Evolutionary conservation across 140 eudicot species (phyloP).

Genomic region (Cichorium intybus): DNA sequence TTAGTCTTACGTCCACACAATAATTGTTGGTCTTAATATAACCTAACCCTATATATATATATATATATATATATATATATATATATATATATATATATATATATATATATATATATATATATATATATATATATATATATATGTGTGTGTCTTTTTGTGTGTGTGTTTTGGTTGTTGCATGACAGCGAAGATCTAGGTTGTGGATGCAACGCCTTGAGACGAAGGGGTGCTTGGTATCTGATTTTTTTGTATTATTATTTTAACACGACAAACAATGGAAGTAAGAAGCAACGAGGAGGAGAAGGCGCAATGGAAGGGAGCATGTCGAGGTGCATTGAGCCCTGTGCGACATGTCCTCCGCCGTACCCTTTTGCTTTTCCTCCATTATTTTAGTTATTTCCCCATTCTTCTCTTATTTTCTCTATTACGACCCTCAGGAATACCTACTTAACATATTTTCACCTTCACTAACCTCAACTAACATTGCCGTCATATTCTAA

Average conservation of each 20-base stretch:
- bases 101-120: too few species aligned
- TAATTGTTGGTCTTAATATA: too few species aligned
- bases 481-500: background rate
- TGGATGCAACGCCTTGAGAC: too few species aligned
- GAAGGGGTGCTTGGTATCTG: background rate
- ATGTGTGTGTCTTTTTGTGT: too few species aligned
- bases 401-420: background rate
- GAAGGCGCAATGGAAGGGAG: conserved; percentile 1
- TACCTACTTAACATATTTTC: background rate
- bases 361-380: conserved; percentile 21
- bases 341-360: conserved; percentile 31
- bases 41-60: too few species aligned
- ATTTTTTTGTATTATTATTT: background rate
- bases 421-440: background rate
- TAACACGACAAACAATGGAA: background rate
- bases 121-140: too few species aligned
- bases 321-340: conserved; percentile 29
- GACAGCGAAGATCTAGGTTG: conserved; percentile 6
- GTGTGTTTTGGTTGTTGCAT: too few species aligned
- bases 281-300: background rate
- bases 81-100: too few species aligned
- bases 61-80: too few species aligned
- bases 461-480: background rate
- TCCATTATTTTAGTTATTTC: background rate
- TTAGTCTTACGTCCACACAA: too few species aligned